These are phyloP conservation scores for Neonectria ditissima DNA, from an alignment of 2,329 filamentous ascomycete species.

Conservation along the genomic window DNA sequence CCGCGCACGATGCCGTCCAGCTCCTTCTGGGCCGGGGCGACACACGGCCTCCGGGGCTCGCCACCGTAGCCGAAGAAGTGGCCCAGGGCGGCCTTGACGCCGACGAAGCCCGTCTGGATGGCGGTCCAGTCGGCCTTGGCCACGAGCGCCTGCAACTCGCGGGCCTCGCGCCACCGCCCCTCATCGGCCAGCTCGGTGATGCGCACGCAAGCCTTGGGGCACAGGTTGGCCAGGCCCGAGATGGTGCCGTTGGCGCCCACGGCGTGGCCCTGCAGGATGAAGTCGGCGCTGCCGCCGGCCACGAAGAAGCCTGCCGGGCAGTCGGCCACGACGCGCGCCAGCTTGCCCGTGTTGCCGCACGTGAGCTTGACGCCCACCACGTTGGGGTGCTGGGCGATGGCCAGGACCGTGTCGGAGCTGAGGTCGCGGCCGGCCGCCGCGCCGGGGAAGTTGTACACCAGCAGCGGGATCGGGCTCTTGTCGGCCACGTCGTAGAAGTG, in stretches of 20 bases:
- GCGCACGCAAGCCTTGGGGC: constrained; percentile 51
- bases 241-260: constrained; percentile 56
- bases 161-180: constrained; percentile 50
- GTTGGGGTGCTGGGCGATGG: constrained; percentile 65
- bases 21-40: constrained; percentile 48
- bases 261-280: constrained; percentile 55
- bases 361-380: constrained; percentile 75
- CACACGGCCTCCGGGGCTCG: constrained; percentile 55
- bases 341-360: constrained; percentile 74
- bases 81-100: constrained; percentile 60
- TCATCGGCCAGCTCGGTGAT: constrained; percentile 51
- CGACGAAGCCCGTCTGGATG: constrained; percentile 61
- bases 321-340: constrained; percentile 62
- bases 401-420: constrained; percentile 68
- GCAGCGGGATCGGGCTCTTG: constrained; percentile 68
- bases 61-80: constrained; percentile 55
- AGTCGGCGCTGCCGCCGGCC: constrained; percentile 55
- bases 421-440: constrained; percentile 71
- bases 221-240: constrained; percentile 55
- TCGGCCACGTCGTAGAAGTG: constrained; percentile 75
- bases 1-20: constrained; percentile 51
- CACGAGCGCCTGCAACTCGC: constrained; percentile 54
- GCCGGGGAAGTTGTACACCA: constrained; percentile 76
- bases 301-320: constrained; percentile 50
- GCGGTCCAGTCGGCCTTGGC: constrained; percentile 60